A percentile compares a stretch with the other conserved stretches of the same genome.
phyloP scores from a whole-genome alignment of 2,329 filamentous ascomycete genomes.

The Alternaria ethzedia region DNA sequence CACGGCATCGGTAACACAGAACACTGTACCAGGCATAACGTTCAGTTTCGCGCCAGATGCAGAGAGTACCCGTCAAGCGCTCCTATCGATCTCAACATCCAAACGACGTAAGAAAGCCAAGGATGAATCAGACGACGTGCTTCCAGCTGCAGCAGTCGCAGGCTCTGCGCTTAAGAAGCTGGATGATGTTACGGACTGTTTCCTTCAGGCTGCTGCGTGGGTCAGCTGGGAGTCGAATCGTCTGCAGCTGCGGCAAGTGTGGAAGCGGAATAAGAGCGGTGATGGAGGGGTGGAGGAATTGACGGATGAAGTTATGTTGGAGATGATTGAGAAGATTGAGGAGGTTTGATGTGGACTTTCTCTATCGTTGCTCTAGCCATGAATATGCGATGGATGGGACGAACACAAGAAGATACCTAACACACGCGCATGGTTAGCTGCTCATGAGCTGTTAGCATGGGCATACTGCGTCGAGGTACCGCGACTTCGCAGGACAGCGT shows the following conservation, averaged over 20 bases:
- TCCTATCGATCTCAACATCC: slow-evolving; percentile 13
- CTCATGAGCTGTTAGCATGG: too few species aligned
- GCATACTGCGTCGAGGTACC: background rate
- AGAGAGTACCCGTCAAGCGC: slow-evolving; percentile 8
- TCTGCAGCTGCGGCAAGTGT: slow-evolving; percentile 17
- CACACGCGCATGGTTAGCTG: background rate
- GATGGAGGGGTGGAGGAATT: background rate
- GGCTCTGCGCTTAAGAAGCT: slow-evolving; percentile 60
- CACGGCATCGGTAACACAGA: slow-evolving; percentile 2
- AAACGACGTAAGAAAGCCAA: slow-evolving; percentile 4
- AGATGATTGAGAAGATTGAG: slow-evolving; percentile 13
- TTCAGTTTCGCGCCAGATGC: slow-evolving; percentile 21
- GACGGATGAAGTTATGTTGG: slow-evolving; percentile 13
- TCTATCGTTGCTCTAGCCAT: background rate
- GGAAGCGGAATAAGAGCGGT: background rate
- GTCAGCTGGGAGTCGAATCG: slow-evolving; percentile 73
- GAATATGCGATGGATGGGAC: too few species aligned
- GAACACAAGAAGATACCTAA: background rate
- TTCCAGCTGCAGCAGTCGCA: background rate
- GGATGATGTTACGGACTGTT: slow-evolving; percentile 81
- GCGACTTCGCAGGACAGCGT: too few species aligned
- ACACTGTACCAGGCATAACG: slow-evolving; percentile 17
- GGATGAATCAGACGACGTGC: background rate
- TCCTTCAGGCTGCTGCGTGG: slow-evolving; percentile 80
- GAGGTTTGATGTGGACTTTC: background rate